These are phyloP conservation scores for Paraurostyla sp. DNA, from an alignment of 73 alveolate genomes.

Conservation along the genomic window DNA sequence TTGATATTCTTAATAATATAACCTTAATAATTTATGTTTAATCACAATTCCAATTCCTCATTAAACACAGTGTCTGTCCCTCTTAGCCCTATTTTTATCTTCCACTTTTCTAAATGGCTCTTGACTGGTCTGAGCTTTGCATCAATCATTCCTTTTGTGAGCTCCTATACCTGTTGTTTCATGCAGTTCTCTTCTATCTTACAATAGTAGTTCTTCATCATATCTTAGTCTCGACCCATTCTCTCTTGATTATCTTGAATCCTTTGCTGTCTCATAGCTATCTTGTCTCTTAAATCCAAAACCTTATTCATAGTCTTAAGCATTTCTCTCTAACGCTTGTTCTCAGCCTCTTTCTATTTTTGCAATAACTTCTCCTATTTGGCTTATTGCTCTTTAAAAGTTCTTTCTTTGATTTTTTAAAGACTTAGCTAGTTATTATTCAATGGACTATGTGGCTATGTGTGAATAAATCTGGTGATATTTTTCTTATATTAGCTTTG, in stretches of 20 bases:
- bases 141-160: background rate
- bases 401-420: conserved; percentile 4
- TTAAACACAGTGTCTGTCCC: background rate
- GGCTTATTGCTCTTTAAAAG: background rate
- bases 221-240: background rate
- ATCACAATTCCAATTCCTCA: background rate
- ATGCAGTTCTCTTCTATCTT: conserved; percentile 28
- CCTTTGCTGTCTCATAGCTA: background rate
- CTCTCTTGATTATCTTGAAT: background rate
- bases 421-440: background rate
- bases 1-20: conserved; percentile 6
- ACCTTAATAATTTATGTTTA: background rate
- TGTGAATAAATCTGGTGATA: background rate
- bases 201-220: conserved; percentile 12
- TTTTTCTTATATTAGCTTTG: background rate
- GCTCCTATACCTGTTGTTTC: background rate
- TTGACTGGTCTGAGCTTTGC: background rate
- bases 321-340: conserved; percentile 15
- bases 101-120: conserved; percentile 10
- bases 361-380: background rate
- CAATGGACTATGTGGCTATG: no score
- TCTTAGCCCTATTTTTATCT: background rate
- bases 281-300: conserved; percentile 27
- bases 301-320: conserved; percentile 22
- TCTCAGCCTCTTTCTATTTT: conserved; percentile 6